These are phyloP conservation scores for Lactifluus subvellereus DNA, from an alignment of 768 basidiomycete genomes.

Conservation along the genomic window DNA sequence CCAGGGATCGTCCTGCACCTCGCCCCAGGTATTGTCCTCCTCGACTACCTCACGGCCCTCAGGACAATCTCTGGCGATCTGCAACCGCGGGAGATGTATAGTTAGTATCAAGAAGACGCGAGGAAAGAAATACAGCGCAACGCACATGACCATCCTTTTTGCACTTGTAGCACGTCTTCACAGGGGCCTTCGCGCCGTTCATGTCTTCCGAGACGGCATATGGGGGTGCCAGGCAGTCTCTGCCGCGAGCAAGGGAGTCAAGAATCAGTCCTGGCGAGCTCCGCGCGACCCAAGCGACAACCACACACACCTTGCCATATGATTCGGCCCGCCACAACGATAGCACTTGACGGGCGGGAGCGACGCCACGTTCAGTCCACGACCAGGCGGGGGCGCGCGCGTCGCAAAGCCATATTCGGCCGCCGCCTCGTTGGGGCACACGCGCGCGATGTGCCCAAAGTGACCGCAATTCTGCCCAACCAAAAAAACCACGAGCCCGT, in stretches of 20 bases:
- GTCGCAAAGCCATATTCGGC: slow-evolving; percentile 48
- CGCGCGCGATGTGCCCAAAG: slow-evolving; percentile 75
- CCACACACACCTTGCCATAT: slow-evolving; percentile 61
- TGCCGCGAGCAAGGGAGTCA: slow-evolving; percentile 27
- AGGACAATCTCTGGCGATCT: slow-evolving; percentile 35
- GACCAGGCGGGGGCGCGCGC: slow-evolving; percentile 69
- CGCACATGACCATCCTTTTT: slow-evolving; percentile 83
- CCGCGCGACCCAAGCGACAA: background rate
- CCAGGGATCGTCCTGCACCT: slow-evolving; percentile 16
- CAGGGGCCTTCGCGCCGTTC: slow-evolving; percentile 44
- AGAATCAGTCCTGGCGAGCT: background rate
- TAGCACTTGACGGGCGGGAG: slow-evolving; percentile 84
- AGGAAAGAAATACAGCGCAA: slow-evolving; percentile 17
- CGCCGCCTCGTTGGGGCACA: slow-evolving; percentile 51
- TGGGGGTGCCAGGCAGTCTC: slow-evolving; percentile 78
- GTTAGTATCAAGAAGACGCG: background rate
- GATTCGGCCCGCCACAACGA: slow-evolving; percentile 84
- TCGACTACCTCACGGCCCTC: slow-evolving; percentile 28
- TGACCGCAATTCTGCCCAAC: slow-evolving; percentile 65
- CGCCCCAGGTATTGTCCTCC: slow-evolving; percentile 16
- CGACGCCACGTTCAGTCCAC: slow-evolving; percentile 66
- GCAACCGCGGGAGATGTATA: background rate
- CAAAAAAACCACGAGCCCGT: background rate
- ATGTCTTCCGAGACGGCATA: slow-evolving; percentile 44
- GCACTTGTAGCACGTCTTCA: slow-evolving; percentile 84